These are phyloP conservation scores for Pseudocercospora fijiensis DNA, from an alignment of 2,329 filamentous ascomycete species.

Conservation along the genomic window DNA sequence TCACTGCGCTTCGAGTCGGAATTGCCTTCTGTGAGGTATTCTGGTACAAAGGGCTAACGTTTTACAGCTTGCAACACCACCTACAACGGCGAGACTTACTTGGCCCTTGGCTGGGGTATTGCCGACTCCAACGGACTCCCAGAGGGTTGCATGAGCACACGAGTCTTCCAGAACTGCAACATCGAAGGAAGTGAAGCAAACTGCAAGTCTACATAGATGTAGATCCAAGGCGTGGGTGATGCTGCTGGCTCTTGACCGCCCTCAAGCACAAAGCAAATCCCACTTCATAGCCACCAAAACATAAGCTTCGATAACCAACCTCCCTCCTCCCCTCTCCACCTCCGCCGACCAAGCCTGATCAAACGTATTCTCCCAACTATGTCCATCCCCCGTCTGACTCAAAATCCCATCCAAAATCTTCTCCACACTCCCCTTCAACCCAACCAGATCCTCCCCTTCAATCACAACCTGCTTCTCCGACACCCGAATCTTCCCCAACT, in stretches of 20 bases:
- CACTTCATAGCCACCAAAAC: conserved; percentile 16
- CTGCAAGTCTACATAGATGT: neutral
- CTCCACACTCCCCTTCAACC: conserved; percentile 12
- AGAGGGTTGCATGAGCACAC: conserved; percentile 10
- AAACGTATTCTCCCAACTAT: conserved; percentile 14
- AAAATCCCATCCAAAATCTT: conserved; percentile 13
- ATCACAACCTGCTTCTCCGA: conserved; percentile 9
- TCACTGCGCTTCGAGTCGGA: neutral
- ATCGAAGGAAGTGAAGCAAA: conserved; percentile 10
- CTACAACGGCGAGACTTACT: conserved; percentile 13
- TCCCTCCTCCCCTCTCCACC: conserved; percentile 4
- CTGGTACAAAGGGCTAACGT: neutral
- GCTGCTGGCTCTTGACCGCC: neutral
- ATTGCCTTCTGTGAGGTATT: neutral
- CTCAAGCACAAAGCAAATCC: conserved; percentile 19
- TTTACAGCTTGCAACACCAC: conserved; percentile 15
- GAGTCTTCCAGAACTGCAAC: conserved; percentile 15
- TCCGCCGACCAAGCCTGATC: conserved; percentile 18
- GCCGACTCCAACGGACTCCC: conserved; percentile 2
- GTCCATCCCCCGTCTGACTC: conserved; percentile 12
- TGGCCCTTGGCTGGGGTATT: conserved; percentile 8
- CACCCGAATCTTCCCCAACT: conserved; percentile 11
- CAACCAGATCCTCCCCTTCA: conserved; percentile 4
- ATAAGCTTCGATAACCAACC: conserved; percentile 14
- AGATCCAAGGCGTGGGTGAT: neutral